Base-by-base conservation (phyloP, 2,329 filamentous ascomycete species). In the Ascochyta rabiei region DNA sequence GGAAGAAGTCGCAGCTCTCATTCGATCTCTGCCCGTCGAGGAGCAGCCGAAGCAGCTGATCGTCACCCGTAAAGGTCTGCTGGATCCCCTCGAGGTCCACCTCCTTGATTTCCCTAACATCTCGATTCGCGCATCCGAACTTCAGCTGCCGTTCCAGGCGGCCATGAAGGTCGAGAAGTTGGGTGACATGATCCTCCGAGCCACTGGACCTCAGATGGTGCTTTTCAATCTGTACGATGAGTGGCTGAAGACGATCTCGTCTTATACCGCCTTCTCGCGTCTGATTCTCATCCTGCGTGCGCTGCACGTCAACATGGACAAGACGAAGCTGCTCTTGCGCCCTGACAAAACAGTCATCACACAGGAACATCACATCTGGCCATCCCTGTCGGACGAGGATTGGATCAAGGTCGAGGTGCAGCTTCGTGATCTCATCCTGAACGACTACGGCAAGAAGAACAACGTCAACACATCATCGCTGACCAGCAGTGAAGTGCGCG, bases 401-500 rank as follows among this genome's bases (percentile, higher is more conserved):
- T 99, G 95, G 95, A 95, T 99, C 78, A 97, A 97, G 85, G 91
- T 99, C n/a, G 95, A 99, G 82, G 92, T 92, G 40, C 91, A 96
- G 72, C 81, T 99, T 37, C 89, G 95, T 75, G 95, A 99, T 81
- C 81, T 99, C 62, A 99, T 99, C 68, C 75, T 99, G 64, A 97
- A 98, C 65, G 95, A 99, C 74, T 99, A 99, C 73, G 95, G 95
- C 72, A 99, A 98, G 85, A 99, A 99, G 85, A 99, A 99, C 82
- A 99, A 98, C 67, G 95, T 99, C 80, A 99, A 99, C 68, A 93
- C 95, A 12, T 96, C 96, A 15, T 96, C 92, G 75, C 82, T 99
- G 77, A 99, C 95, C 1, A 96, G 87, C 73, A 96, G 90, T 68
- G 95, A 99, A 85, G 95, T 99, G 45, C 88, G 95, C 67, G 95